Evolutionary conservation across 345 rosid species (phyloP), one percentile per base, ranked within the genome.

Genomic region (Erysimum cheiranthoides): DNA sequence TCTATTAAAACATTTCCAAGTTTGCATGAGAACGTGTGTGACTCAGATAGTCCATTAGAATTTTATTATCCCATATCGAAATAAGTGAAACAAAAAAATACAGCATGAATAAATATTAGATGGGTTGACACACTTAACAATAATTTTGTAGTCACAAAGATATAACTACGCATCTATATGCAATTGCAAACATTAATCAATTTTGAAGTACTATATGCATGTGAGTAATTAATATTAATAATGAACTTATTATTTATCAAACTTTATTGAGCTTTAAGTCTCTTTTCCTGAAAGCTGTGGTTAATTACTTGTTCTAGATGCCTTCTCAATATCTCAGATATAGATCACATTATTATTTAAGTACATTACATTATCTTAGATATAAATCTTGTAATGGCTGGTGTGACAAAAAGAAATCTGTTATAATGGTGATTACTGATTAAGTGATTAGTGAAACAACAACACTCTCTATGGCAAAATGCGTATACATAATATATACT

Each of bases 21-120:
- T 30, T 31, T 66, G 46, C 59, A 10, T 47, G 51, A 34, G 12
- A 27, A 46, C 66, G 65, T 53, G 59, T 66, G 38, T 45, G 49
- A 43, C 35, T 53, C 6, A n/a, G 46, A 35, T 66, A 11, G 16
- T 25, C 59, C 61, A 38, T 17, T 50, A 52, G 16, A 45, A 13
- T 52, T 53, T 2, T 13, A 10, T 6, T 52, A 42, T 21, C 25
- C 25, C 25, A 11, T 53, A 34, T 25, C 43, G 25, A 64, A 16
- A 39, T 6, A 40, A 32, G 8, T 17, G 46, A 42, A 42, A 18
- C 10, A 18, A 30, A 18, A 5, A 4, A 68, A 21, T 25, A 36
- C 10, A 9, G 36, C 36, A 36, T 67, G 71, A 21, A 66, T 21
- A 25, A 9, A 9, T 52, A 52, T 27, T 21, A 11, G 8, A 52